Conservation (phyloP, 495 filamentous ascomycete genomes). For the Tuber brumale region DNA sequence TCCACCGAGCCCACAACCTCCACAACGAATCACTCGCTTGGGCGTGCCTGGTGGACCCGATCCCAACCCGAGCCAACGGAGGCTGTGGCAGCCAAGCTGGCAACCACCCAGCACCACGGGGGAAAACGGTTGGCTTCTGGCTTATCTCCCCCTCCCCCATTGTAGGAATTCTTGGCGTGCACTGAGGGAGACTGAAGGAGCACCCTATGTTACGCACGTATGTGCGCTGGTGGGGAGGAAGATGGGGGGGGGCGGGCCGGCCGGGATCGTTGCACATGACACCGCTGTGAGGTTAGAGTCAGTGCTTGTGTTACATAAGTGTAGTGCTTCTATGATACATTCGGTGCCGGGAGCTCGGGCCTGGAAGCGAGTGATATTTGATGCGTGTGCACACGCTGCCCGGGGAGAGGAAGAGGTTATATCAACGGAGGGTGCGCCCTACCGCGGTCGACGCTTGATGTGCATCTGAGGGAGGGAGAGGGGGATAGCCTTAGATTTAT, state of each 20-base stretch:
- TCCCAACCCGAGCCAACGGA: not conserved
- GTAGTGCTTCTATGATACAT: not conserved
- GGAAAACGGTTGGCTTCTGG: constrained; percentile 3
- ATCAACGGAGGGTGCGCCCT: too few relatives aligned
- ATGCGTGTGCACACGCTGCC: not conserved
- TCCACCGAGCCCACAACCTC: not conserved
- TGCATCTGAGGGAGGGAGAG: too few relatives aligned
- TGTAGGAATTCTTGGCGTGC: not conserved
- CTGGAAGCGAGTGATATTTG: constrained; percentile 3
- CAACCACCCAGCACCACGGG: not conserved
- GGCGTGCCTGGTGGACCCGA: not conserved
- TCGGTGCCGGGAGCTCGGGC: not conserved
- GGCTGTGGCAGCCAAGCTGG: not conserved
- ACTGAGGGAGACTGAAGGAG: not conserved
- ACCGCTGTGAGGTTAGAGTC: not conserved
- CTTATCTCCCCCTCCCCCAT: not conserved
- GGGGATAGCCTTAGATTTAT: not conserved
- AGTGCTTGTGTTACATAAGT: not conserved
- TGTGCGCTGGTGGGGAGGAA: not conserved
- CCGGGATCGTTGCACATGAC: not conserved
- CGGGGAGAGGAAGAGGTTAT: not conserved
- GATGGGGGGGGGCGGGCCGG: not conserved
- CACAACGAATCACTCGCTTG: constrained; percentile 2
- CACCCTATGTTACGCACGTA: not conserved
- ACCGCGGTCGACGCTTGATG: too few relatives aligned